Conservation (phyloP, 2,329 filamentous ascomycete genomes). For the Botrytis tulipae region DNA sequence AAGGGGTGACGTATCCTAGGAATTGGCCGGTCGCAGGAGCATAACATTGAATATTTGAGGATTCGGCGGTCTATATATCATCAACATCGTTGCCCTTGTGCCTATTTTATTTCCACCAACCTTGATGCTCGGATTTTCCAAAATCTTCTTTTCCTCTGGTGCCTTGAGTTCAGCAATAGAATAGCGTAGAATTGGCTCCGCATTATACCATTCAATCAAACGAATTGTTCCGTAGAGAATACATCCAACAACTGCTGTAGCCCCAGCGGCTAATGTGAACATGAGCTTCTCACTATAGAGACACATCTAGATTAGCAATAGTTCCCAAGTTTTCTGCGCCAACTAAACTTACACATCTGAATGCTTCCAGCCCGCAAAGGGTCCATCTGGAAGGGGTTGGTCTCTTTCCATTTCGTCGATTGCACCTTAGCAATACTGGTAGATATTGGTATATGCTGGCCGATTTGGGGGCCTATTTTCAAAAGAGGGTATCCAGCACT, state of each 20-base stretch:
- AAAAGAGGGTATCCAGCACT: neutral
- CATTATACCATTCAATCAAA: slow-evolving; percentile 30
- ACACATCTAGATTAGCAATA: slow-evolving; percentile 16
- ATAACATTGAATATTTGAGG: slow-evolving; percentile 75
- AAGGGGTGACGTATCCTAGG: slow-evolving; percentile 75
- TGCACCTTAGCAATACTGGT: neutral
- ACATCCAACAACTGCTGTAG: slow-evolving; percentile 27
- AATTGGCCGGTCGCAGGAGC: slow-evolving; percentile 85
- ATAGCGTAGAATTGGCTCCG: slow-evolving; percentile 54
- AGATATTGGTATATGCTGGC: neutral
- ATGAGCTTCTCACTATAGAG: slow-evolving; percentile 29
- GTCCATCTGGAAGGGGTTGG: slow-evolving; percentile 5
- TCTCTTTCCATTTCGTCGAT: slow-evolving; percentile 1
- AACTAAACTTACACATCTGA: slow-evolving; percentile 30
- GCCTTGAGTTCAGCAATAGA: slow-evolving; percentile 60
- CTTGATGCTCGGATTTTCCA: slow-evolving; percentile 62
- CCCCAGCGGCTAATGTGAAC: slow-evolving; percentile 26
- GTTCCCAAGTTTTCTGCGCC: neutral
- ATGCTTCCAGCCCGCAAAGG: slow-evolving; percentile 28
- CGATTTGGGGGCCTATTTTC: neutral
- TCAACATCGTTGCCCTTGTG: slow-evolving; percentile 20
- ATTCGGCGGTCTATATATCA: slow-evolving; percentile 52
- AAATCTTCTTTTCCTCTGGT: slow-evolving; percentile 54
- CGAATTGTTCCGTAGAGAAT: slow-evolving; percentile 30
- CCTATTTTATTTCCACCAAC: slow-evolving; percentile 37